Conservation (phyloP, 352 stramenopile genomes). For the Pythium brassicae region DNA sequence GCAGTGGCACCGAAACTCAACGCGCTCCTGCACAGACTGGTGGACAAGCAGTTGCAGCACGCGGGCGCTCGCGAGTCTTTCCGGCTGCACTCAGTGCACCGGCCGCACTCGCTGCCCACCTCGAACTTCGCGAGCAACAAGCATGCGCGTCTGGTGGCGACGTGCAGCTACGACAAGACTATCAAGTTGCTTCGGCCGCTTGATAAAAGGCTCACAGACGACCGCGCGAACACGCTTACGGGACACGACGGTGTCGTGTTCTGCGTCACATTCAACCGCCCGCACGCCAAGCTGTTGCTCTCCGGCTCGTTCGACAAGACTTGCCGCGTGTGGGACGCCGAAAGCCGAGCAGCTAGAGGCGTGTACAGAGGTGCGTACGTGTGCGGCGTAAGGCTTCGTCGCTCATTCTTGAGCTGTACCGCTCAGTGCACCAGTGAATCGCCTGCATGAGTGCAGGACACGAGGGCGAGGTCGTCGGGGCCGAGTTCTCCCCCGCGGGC, state of each 20-base stretch:
- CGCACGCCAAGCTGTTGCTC: constrained; percentile 41
- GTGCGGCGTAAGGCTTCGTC: too few species aligned
- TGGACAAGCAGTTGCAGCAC: constrained; percentile 65
- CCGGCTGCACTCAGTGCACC: constrained; percentile 32
- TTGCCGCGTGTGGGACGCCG: constrained; percentile 63
- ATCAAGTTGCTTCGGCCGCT: constrained; percentile 46
- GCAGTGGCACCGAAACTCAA: constrained; percentile 36
- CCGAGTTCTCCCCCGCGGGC: constrained; percentile 32
- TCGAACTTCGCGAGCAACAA: constrained; percentile 76
- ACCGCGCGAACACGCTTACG: constrained; percentile 24
- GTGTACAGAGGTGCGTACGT: constrained; percentile 30
- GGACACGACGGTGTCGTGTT: constrained; percentile 71
- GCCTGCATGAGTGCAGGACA: constrained; percentile 45
- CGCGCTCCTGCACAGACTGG: constrained; percentile 58
- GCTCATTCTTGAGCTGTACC: too few species aligned
- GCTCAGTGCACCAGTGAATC: too few species aligned
- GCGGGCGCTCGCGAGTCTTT: constrained; percentile 22
- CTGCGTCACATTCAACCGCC: constrained; percentile 55
- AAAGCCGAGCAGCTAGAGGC: constrained; percentile 22
- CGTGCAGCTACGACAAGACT: constrained; percentile 73
- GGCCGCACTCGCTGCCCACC: constrained; percentile 57
- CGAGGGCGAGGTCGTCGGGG: constrained; percentile 49
- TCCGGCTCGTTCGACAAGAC: constrained; percentile 81
- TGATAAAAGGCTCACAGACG: constrained; percentile 23
- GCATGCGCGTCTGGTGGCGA: constrained; percentile 52